Conservation (phyloP, 352 stramenopile species). For the Plasmopara muralis region DNA sequence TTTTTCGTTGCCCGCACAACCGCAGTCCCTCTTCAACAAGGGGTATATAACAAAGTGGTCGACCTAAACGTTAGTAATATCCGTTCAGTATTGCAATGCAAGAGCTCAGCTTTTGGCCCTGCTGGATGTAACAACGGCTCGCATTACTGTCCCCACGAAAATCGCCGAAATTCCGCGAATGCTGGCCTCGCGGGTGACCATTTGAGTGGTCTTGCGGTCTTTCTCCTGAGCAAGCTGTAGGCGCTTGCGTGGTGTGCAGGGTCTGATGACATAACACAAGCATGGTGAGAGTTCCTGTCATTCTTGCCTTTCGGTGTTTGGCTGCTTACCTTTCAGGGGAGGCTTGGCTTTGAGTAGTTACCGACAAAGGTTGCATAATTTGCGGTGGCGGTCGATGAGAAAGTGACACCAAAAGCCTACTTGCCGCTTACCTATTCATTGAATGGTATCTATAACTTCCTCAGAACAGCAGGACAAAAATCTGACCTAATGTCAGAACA, state of each 20-base stretch:
- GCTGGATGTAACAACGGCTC: conserved; percentile 20
- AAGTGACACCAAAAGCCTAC: background rate
- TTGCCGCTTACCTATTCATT: background rate
- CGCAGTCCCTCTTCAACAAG: too few species aligned
- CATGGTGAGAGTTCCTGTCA: background rate
- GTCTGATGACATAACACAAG: conserved; percentile 20
- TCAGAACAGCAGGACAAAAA: background rate
- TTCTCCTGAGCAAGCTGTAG: conserved; percentile 46
- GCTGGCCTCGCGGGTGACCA: conserved; percentile 18
- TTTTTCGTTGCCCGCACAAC: too few species aligned
- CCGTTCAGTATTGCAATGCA: background rate
- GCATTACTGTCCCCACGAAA: conserved; percentile 40
- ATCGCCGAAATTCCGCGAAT: conserved; percentile 41
- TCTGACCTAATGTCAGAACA: too few species aligned
- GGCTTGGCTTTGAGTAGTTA: background rate
- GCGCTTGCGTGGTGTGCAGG: conserved; percentile 59
- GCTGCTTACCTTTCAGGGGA: background rate
- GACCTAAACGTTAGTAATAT: background rate
- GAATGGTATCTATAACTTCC: background rate
- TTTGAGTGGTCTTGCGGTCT: conserved; percentile 37
- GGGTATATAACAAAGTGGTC: too few species aligned
- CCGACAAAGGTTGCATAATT: background rate
- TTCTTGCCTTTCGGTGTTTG: background rate
- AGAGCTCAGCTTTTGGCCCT: background rate
- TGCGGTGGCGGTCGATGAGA: background rate